phyloP scores from a whole-genome alignment of 2,329 filamentous ascomycete genomes.

The Fusarium poae region DNA sequence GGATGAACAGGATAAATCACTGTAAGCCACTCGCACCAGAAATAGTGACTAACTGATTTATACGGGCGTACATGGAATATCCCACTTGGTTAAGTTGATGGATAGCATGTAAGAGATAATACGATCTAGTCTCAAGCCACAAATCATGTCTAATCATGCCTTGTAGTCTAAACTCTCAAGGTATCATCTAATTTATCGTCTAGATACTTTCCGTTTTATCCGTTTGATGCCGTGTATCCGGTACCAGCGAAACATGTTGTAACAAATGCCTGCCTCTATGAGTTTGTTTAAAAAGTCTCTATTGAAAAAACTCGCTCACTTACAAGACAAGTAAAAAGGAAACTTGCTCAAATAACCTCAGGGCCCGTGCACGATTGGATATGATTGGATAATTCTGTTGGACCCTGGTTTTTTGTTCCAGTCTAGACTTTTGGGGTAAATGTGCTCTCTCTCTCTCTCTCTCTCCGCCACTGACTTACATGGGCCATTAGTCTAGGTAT shows the following conservation, averaged over 20 bases:
- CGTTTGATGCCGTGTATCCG: conserved; percentile 39
- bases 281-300: conserved; percentile 1
- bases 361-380: conserved; percentile 27
- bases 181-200: neutral
- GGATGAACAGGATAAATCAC: too few species aligned
- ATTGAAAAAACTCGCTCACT: conserved; percentile 28
- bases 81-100: neutral
- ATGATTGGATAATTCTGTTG: conserved; percentile 38
- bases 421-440: conserved; percentile 35
- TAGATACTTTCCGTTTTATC: conserved; percentile 28
- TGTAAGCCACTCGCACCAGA: conserved; percentile 14
- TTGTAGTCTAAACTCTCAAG: neutral
- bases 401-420: conserved; percentile 36
- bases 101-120: neutral
- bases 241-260: neutral
- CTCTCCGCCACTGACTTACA: conserved; percentile 31
- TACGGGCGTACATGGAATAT: neutral
- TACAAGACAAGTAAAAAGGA: conserved; percentile 25
- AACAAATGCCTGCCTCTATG: neutral
- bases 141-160: neutral
- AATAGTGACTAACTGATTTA: conserved; percentile 1
- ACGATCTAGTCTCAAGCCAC: neutral
- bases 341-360: conserved; percentile 59
- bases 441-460: conserved; percentile 9
- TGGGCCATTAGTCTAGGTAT: too few species aligned